phyloP scores from a whole-genome alignment of 495 filamentous ascomycete species.

The Penicillium waksmanii region DNA sequence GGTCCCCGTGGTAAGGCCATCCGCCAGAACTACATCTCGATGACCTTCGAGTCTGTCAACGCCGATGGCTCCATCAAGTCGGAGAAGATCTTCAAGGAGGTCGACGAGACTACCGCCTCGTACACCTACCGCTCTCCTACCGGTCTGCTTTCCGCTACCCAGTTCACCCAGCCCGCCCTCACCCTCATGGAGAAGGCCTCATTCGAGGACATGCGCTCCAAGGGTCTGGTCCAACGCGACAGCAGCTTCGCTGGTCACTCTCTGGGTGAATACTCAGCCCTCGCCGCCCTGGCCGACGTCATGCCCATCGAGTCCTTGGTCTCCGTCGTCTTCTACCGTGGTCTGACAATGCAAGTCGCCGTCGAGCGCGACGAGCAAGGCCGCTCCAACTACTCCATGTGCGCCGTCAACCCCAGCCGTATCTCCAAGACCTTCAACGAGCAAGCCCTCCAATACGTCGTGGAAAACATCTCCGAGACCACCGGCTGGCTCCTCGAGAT shows the following conservation, averaged over 20 bases:
- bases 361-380: constrained; percentile 93
- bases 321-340: constrained; percentile 98
- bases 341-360: constrained; percentile 98
- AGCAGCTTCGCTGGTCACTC: constrained; percentile 98
- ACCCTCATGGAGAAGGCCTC: constrained; percentile 99
- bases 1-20: constrained; percentile 96
- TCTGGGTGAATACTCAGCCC: constrained; percentile 95
- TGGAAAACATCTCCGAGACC: constrained; percentile 87
- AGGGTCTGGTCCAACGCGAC: constrained; percentile 93
- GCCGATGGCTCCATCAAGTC: constrained; percentile 92
- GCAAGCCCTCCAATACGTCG: constrained; percentile 91
- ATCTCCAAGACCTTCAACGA: constrained; percentile 99
- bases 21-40: constrained; percentile 98
- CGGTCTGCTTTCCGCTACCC: constrained; percentile 93
- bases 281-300: constrained; percentile 95
- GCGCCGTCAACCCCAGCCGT: constrained; percentile 95
- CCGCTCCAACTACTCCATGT: constrained; percentile 98
- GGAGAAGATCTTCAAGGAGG: constrained; percentile 97
- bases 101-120: constrained; percentile 85
- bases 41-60: constrained; percentile 97
- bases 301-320: constrained; percentile 99
- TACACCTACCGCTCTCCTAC: constrained; percentile 97
- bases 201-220: constrained; percentile 98
- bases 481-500: constrained; percentile 97
- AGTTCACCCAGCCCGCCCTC: constrained; percentile 96